Conservation (phyloP, 1,284 basidiomycete species). For the Tetrapyrgos nigripes region DNA sequence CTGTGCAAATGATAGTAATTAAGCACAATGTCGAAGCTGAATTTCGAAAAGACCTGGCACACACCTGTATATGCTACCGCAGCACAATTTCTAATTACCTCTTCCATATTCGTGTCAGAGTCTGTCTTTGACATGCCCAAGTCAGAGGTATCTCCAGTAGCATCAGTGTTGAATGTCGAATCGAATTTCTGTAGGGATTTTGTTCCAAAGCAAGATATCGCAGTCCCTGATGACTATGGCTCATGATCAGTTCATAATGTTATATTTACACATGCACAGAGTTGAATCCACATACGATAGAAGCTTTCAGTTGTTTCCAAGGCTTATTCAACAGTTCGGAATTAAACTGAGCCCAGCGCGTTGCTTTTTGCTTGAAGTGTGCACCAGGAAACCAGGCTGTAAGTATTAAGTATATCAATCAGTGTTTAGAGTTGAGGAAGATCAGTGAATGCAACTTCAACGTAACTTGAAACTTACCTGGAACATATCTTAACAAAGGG, state of each 20-base stretch:
- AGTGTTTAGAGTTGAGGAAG: no score
- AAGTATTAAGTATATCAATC: neutral
- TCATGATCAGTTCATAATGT: neutral
- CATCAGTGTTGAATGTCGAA: neutral
- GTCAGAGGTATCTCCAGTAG: neutral
- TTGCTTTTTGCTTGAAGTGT: constrained; percentile 33
- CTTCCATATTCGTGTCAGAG: constrained; percentile 10
- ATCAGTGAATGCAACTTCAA: no score
- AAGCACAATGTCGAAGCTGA: no score
- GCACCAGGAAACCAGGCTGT: constrained; percentile 38
- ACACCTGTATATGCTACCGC: constrained; percentile 24
- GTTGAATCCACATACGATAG: constrained; percentile 18
- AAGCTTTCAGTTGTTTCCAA: constrained; percentile 23
- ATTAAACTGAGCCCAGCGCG: constrained; percentile 19
- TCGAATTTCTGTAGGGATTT: constrained; percentile 17
- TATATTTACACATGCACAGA: neutral
- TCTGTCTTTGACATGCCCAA: no score
- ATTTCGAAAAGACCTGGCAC: no score
- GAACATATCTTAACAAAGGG: constrained; percentile 31
- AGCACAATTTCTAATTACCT: constrained; percentile 26
- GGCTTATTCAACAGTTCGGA: constrained; percentile 24
- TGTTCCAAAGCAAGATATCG: constrained; percentile 22
- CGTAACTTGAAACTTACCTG: constrained; percentile 19
- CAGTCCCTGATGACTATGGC: constrained; percentile 21
- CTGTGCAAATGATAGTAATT: constrained; percentile 15